Evolutionary conservation across 2,329 filamentous ascomycete species (phyloP).

Genomic region (Atkinsonella hypoxylon): DNA sequence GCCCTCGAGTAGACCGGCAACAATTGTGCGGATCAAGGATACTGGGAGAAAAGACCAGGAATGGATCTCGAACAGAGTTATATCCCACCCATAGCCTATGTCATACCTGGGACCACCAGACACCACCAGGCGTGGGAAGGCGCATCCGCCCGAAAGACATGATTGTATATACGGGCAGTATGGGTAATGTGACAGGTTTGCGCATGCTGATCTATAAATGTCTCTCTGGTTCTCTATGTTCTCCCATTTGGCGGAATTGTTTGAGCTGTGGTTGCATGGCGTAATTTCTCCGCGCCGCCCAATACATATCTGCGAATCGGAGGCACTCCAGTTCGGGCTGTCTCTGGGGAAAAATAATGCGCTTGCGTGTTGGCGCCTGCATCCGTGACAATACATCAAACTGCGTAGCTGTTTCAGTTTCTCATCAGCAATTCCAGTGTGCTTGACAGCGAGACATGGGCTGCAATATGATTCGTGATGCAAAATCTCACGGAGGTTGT

Average conservation of each 20-base stretch:
- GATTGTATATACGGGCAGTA: background rate
- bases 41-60: background rate
- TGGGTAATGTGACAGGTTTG: background rate
- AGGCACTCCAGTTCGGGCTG: background rate
- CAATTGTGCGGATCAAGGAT: background rate
- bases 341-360: constrained; percentile 1
- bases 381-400: background rate
- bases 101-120: too few relatives aligned
- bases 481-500: background rate
- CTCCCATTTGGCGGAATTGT: background rate
- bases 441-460: background rate
- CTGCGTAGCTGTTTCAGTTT: background rate
- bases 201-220: background rate
- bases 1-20: background rate
- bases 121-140: background rate
- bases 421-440: background rate
- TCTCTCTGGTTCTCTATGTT: background rate
- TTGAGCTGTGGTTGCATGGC: constrained; percentile 1
- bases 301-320: background rate
- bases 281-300: constrained; percentile 1
- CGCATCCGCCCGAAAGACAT: background rate
- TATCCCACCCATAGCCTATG: background rate
- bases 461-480: background rate
- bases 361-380: background rate
- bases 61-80: background rate